A percentile compares a stretch with the other conserved stretches of the same genome.
These are phyloP conservation scores for Grammothele lineata DNA, from an alignment of 768 basidiomycete species.

Conservation along the genomic window DNA sequence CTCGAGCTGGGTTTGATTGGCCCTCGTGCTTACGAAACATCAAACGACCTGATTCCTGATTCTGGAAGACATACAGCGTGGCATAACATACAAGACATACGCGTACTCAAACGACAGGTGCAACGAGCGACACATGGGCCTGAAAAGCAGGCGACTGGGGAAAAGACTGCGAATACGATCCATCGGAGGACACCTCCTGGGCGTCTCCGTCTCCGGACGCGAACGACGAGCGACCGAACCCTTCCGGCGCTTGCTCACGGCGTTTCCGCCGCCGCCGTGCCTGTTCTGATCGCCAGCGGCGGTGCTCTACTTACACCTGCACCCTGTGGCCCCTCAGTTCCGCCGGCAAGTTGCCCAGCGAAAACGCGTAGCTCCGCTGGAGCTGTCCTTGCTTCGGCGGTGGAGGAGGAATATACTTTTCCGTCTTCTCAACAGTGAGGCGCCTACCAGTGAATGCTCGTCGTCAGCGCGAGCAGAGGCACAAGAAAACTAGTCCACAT, in stretches of 20 bases:
- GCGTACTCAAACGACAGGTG: background rate
- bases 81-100: conserved; percentile 2
- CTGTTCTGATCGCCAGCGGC: no score
- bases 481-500: background rate
- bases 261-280: no score
- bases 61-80: conserved; percentile 6
- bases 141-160: no score
- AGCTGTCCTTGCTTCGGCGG: no score
- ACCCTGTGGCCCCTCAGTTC: background rate
- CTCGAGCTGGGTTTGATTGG: conserved; percentile 20
- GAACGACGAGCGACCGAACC: no score
- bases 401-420: no score
- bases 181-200: no score
- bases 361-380: no score
- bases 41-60: conserved; percentile 13
- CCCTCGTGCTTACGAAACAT: conserved; percentile 21
- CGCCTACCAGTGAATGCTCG: background rate
- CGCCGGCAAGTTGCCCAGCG: no score
- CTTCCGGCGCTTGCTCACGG: no score
- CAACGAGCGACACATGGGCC: background rate
- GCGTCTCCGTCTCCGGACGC: no score
- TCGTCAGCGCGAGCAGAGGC: background rate
- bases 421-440: conserved; percentile 8
- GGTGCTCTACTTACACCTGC: background rate
- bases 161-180: no score